A percentile compares a stretch with the other conserved stretches of the same genome.
Evolutionary conservation across 2,329 filamentous ascomycete genomes (phyloP).

Genomic region (Exophiala dermatitidis): DNA sequence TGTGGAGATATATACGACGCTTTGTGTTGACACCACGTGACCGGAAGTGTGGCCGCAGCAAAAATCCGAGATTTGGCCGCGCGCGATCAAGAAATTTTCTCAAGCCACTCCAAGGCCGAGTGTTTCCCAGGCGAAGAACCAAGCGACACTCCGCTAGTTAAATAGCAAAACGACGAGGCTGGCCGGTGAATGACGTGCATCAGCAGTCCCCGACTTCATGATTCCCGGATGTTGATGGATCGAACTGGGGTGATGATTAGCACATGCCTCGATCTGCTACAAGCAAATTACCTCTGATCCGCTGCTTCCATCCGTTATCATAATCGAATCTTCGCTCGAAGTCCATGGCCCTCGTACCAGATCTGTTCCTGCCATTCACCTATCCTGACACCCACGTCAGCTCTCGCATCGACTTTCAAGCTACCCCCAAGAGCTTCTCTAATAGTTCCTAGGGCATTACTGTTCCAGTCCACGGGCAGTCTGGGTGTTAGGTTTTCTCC

Average conservation of each 20-base stretch:
- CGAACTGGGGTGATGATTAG: not conserved
- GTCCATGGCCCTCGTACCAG: slow-evolving; percentile 62
- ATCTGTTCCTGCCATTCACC: slow-evolving; percentile 67
- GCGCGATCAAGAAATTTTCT: slow-evolving; percentile 1
- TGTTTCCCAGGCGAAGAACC: not conserved
- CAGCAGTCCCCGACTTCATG: not conserved
- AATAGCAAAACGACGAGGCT: not conserved
- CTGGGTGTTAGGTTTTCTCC: slow-evolving; percentile 65
- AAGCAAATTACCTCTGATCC: slow-evolving; percentile 1
- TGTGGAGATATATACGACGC: not conserved
- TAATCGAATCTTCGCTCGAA: slow-evolving; percentile 56
- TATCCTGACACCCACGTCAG: slow-evolving; percentile 65
- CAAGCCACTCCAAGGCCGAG: not conserved
- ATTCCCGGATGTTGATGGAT: not conserved
- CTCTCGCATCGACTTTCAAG: slow-evolving; percentile 70
- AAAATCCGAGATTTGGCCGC: slow-evolving; percentile 10
- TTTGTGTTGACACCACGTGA: slow-evolving; percentile 13
- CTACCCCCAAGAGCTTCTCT: slow-evolving; percentile 70
- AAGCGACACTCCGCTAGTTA: not conserved
- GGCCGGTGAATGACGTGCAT: slow-evolving; percentile 2
- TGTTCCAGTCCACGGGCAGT: slow-evolving; percentile 75
- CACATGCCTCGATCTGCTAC: not conserved
- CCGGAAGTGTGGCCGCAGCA: slow-evolving; percentile 9
- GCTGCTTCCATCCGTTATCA: not conserved
- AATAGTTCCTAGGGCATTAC: slow-evolving; percentile 72